Evolutionary conservation across 2,329 filamentous ascomycete species (phyloP).

Genomic region (Neospermospora avenae): DNA sequence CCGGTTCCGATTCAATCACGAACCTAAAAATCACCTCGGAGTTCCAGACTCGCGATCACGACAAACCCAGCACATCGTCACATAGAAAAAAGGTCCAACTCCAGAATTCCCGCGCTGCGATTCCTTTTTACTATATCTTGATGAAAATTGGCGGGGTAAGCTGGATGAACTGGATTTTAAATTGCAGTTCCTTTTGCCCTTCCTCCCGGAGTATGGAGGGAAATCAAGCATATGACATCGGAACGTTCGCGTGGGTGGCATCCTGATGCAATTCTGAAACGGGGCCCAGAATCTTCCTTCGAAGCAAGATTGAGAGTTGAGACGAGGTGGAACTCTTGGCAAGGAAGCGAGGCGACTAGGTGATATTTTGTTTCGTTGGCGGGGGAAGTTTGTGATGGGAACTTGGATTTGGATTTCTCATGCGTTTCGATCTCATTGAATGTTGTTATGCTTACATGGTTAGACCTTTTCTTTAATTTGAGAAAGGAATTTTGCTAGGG

Average conservation of each 20-base stretch:
- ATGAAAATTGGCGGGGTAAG: neutral
- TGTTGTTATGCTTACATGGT: too few species aligned
- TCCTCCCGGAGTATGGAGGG: neutral
- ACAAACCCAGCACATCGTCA: neutral
- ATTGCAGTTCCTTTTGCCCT: neutral
- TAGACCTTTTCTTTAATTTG: too few species aligned
- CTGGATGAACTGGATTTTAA: neutral
- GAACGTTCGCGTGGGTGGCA: neutral
- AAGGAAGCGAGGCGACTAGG: too few species aligned
- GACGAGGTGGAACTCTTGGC: slow-evolving; percentile 1
- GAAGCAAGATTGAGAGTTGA: neutral
- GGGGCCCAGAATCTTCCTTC: too few species aligned
- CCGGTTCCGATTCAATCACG: neutral
- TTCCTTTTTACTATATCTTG: neutral
- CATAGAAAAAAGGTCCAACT: neutral
- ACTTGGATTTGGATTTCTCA: too few species aligned
- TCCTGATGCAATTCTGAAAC: slow-evolving; percentile 3
- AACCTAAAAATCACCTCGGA: neutral
- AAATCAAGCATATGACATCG: neutral
- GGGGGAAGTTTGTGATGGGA: too few species aligned
- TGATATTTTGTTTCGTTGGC: neutral
- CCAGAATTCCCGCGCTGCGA: neutral
- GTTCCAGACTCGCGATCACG: neutral
- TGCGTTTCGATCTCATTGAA: too few species aligned
- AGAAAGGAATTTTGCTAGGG: too few species aligned